Evolutionary conservation across 352 stramenopile species (phyloP).

Genomic region (Phytophthora lateralis): DNA sequence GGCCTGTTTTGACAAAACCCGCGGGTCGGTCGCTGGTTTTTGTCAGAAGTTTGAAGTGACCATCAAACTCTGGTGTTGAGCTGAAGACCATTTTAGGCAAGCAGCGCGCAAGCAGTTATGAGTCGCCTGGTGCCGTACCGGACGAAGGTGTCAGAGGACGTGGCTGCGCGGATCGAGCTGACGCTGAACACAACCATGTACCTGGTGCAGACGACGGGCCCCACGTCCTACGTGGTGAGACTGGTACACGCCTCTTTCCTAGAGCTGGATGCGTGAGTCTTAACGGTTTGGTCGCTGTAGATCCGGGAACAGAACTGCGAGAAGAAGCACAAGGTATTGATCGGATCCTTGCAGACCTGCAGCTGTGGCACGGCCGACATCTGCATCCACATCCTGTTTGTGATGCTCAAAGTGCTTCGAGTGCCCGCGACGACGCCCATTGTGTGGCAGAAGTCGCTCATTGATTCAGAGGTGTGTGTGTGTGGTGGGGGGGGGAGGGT

Average conservation of each 20-base stretch:
- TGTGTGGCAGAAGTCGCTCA: constrained; percentile 87
- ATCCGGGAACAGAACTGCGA: constrained; percentile 78
- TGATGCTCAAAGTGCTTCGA: constrained; percentile 87
- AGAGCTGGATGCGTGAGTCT: neutral
- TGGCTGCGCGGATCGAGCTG: constrained; percentile 67
- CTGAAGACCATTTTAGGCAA: constrained; percentile 10
- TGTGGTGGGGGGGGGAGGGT: neutral
- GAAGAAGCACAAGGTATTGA: constrained; percentile 81
- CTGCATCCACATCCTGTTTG: constrained; percentile 87
- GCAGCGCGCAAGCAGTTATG: constrained; percentile 40
- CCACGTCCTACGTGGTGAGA: constrained; percentile 77
- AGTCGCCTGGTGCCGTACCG: constrained; percentile 71
- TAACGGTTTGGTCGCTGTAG: constrained; percentile 27
- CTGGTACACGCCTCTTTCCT: neutral
- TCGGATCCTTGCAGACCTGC: constrained; percentile 72
- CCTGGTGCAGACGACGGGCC: constrained; percentile 75
- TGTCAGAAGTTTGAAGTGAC: constrained; percentile 36
- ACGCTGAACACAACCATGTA: constrained; percentile 78
- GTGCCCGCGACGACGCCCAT: constrained; percentile 68
- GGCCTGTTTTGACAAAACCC: constrained; percentile 4
- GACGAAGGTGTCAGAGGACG: constrained; percentile 49
- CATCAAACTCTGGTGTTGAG: constrained; percentile 14
- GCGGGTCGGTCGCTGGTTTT: neutral
- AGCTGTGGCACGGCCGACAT: constrained; percentile 76
- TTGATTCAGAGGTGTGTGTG: constrained; percentile 71